Base-by-base conservation (phyloP, 208 protist genomes). In the Leishmania mexicana region DNA sequence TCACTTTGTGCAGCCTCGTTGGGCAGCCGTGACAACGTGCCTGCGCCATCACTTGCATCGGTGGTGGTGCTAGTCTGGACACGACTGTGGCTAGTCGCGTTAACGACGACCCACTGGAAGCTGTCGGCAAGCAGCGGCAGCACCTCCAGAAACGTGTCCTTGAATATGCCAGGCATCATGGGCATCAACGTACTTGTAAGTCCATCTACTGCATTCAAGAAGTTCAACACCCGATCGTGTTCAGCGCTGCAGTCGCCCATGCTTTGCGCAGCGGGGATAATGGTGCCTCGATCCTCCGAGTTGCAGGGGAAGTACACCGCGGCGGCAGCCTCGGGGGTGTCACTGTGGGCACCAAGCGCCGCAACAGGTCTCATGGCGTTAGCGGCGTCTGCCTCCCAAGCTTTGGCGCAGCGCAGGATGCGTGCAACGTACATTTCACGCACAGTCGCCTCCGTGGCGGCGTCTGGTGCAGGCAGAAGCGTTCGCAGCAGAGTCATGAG, bases 141-240 rank as follows among this genome's bases (percentile, higher is more conserved):
- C 62, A 93, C 76, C 68, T 89, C 77, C 8, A 93, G n/a, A 88
- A 97, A 96, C 1, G 92, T 95, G 15, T 86, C 76, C 1, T 78
- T 75, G 81, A 97, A 97, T 45, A 95, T 86, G 1, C 76, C 68
- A 24, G 92, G 92, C 87, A 94, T 88, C 80, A 96, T 84, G 49
- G 95, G 91, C 76, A 93, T 88, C 17, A 96, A 73, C 2, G 93
- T 95, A 64, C 84, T 89, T 15, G 84, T 88, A 35, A 96, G 86
- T 47, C 92, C 87, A 70, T 97, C 95, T 21, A 97, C 75, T 24
- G 88, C 83, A 75, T 96, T 97, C 54, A 96, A 78, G 83, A 94
- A 94, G 78, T 80, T 80, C 85, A 97, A 84, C 60, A 95, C 89
- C 49, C 72, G 87, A 81, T 82, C 84, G 7, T 71, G 77, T 10